Base-by-base conservation (phyloP, 2,329 filamentous ascomycete species). In the Cadophora sp. region DNA sequence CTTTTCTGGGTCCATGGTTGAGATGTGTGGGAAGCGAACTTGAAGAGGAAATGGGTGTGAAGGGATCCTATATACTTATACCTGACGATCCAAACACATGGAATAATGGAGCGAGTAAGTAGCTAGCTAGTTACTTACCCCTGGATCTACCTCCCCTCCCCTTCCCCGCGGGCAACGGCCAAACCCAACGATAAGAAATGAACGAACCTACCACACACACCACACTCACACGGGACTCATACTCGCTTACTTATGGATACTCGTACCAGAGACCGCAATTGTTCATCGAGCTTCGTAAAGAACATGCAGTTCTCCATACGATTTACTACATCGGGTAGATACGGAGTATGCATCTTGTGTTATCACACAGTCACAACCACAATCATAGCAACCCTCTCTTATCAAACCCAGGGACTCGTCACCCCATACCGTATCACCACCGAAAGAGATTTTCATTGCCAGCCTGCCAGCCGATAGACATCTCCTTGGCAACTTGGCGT, bases 1-100 rank as follows among this genome's bases (percentile, higher is more conserved):
- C 51, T 62, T 62, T 36, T 62, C 60, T 3, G 60, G 60, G 27
- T 62, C 60, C 60, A 62, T 62, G 60, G 48, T 55, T 55, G 48
- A 55, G 33, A 39, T 6, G 8, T 56, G 9, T 41, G 18, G n/a
- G 36, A 41, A 58, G 53, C 33, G 20, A 58, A 58, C 33, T 58
- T 58, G 36, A 43, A 14, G 22, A 51, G n/a, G 16, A 56, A 14
- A 58, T 22, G 4, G 14, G 4, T 24, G 36, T n/a, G 36, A 13
- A 33, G 53, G 36, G 36, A 16, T 8, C 14, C 16, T 24, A 8
- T 58, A 39, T 58, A 39, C 33, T 58, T 58, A 58, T 58, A 58
- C 11, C 45, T 20, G 9, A 7, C 6, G 11, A 48, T 45, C 6
- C n/a, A 22, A n/a, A 8, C 4, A 20, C n/a, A 20, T 20, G n/a